phyloP scores from a whole-genome alignment of 2,329 filamentous ascomycete species.

The Rutstroemia sp. region DNA sequence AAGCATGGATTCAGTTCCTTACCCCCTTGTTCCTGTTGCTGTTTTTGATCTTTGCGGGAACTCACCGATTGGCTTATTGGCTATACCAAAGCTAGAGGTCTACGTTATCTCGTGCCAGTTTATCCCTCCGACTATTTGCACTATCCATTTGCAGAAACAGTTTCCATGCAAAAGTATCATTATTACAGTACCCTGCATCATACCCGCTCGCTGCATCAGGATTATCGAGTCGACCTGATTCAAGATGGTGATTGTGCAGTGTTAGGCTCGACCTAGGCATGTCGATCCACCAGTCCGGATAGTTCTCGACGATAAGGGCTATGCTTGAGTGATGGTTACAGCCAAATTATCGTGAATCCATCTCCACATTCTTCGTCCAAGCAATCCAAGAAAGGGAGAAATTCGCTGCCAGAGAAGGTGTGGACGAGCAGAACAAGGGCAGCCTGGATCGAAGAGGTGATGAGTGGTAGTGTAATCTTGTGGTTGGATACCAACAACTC shows the following conservation, averaged over 20 bases:
- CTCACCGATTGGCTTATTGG: constrained; percentile 18
- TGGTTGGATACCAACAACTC: constrained; percentile 15
- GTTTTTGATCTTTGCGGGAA: constrained; percentile 10
- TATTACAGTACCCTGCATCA: constrained; percentile 16
- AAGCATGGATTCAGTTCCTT: constrained; percentile 9
- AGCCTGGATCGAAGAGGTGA: constrained; percentile 22
- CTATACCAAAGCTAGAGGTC: constrained; percentile 14
- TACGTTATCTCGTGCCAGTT: constrained; percentile 9
- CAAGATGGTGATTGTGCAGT: constrained; percentile 15
- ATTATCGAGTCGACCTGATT: constrained; percentile 11
- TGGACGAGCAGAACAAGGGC: constrained; percentile 24
- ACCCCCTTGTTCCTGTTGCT: constrained; percentile 15
- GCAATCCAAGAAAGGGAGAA: constrained; percentile 16
- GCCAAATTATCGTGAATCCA: constrained; percentile 22
- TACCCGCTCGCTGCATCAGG: constrained; percentile 12
- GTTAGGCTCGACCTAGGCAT: constrained; percentile 13
- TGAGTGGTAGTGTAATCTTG: constrained; percentile 17
- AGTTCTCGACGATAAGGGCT: constrained; percentile 21
- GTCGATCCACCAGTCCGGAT: constrained; percentile 12
- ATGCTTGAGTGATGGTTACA: constrained; percentile 11
- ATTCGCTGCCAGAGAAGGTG: constrained; percentile 21
- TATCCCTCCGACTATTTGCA: constrained; percentile 12
- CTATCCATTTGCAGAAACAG: constrained; percentile 36
- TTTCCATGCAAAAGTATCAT: constrained; percentile 32
- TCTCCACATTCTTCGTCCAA: constrained; percentile 18